Percentiles rank a stretch among this genome's conserved stretches.
Conservation (phyloP, 2,329 filamentous ascomycete species). For the Sarocladium brachiariae region DNA sequence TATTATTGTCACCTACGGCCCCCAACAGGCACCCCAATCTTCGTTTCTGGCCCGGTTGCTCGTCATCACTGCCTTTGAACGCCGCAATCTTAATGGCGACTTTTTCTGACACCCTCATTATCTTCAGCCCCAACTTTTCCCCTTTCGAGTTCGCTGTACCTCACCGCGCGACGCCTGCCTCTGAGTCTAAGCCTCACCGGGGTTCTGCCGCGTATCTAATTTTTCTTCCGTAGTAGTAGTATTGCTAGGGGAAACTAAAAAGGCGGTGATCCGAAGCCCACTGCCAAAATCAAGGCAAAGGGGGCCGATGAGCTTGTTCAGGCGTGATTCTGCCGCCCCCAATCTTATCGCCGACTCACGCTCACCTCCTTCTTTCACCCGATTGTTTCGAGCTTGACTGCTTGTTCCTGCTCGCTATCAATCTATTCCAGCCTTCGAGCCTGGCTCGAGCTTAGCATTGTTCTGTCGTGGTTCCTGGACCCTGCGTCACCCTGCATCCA, state of each 20-base stretch:
- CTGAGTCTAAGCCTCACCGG: no score
- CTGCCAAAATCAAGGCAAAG: slow-evolving; percentile 3
- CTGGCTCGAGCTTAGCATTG: slow-evolving; percentile 9
- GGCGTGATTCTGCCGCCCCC: slow-evolving; percentile 1
- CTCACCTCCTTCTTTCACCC: background rate
- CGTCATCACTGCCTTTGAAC: no score
- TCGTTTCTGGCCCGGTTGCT: background rate
- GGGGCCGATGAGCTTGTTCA: background rate
- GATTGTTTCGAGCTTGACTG: background rate
- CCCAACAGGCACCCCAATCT: background rate
- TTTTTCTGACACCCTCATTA: slow-evolving; percentile 4
- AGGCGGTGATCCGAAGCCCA: slow-evolving; percentile 6
- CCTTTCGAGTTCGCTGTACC: background rate
- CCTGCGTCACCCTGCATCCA: slow-evolving; percentile 6
- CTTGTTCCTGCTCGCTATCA: background rate
- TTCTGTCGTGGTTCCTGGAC: slow-evolving; percentile 8
- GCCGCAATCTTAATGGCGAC: no score
- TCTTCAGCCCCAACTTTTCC: slow-evolving; percentile 4
- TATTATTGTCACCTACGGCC: background rate
- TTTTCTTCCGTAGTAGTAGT: background rate
- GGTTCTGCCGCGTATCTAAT: slow-evolving; percentile 1
- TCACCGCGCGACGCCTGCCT: no score
- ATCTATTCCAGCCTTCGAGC: background rate
- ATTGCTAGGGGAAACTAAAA: slow-evolving; percentile 3
- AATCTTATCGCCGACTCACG: background rate